A percentile compares a stretch with the other conserved stretches of the same genome.
Conservation (phyloP, 2,329 filamentous ascomycete genomes). For the Xylaria sp. region DNA sequence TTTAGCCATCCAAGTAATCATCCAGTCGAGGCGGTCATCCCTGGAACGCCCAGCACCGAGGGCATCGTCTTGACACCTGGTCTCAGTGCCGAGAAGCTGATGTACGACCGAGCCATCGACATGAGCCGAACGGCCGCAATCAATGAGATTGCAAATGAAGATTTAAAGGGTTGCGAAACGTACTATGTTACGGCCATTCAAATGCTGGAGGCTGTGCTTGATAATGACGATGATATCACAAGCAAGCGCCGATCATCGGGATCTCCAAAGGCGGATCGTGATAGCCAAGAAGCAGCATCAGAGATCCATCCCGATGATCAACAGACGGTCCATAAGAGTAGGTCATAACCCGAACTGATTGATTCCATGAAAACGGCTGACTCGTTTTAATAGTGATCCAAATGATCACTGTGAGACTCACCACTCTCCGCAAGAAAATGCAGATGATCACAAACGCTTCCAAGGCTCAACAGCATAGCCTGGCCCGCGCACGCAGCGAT, state of each 20-base stretch:
- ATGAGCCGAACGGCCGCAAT: conserved; percentile 95
- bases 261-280: conserved; percentile 40
- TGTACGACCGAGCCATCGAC: conserved; percentile 95
- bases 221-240: conserved; percentile 62
- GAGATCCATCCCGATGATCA: conserved; percentile 64
- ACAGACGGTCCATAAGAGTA: conserved; percentile 67
- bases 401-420: conserved; percentile 55
- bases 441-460: conserved; percentile 56
- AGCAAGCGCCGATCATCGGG: conserved; percentile 36
- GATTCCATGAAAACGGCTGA: conserved; percentile 27
- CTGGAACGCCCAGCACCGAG: conserved; percentile 61
- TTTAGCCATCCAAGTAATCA: conserved; percentile 81
- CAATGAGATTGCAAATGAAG: conserved; percentile 89
- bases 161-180: conserved; percentile 80
- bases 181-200: conserved; percentile 89
- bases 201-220: conserved; percentile 91
- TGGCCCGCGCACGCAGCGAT: conserved; percentile 47
- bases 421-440: conserved; percentile 55
- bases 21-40: conserved; percentile 51
- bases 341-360: conserved; percentile 30
- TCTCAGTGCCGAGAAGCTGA: conserved; percentile 90
- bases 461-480: conserved; percentile 42
- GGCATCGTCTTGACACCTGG: conserved; percentile 81
- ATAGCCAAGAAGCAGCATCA: conserved; percentile 41
- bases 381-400: conserved; percentile 47